Base-by-base conservation (phyloP, 768 basidiomycete genomes). In the Leccinum disarticulatum region DNA sequence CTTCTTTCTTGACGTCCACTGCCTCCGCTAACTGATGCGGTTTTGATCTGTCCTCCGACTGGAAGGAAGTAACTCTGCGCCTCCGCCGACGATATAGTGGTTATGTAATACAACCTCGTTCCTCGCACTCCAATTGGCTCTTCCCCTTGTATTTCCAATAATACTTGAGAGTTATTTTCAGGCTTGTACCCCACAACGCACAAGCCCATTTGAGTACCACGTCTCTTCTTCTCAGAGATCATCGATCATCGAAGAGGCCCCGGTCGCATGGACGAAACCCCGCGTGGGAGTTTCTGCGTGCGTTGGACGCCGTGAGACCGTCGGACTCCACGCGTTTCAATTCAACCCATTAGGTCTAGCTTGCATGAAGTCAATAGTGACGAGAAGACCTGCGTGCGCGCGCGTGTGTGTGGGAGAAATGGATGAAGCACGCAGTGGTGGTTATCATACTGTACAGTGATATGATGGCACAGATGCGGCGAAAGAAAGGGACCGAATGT, bases 291-390 rank as follows among this genome's bases (percentile, higher is more conserved):
- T 11, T 46, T 19, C 43, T 46, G 43, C 43, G 41, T 43, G 41
- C n/a, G n/a, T 43, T 43, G n/a, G 9, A n/a, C 41, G n/a, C 10
- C 41, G 41, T 19, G 43, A 22, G 43, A 22, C 43, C 43, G 43
- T 46, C 43, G 41, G 41, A n/a, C n/a, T 43, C 41, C 22, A 59
- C 38, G 28, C 28, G 55, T 64, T 65, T 64, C 58, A 49, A 54
- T 30, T 61, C 52, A 47, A 52, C 58, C 54, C 62, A 61, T 54
- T 35, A 35, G 66, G 58, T 28, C 17, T 33, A 2, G n/a, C 19
- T 46, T 19, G 43, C 43, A 22, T n/a, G 43, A 46, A 46, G 43
- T 46, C 19, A 22, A 46, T 46, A 19, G 43, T 46, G 19, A 46
- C 43, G 19, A 46, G 17, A 46, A 46, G 43, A 10, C 19, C 10